phyloP scores from a whole-genome alignment of 2,329 filamentous ascomycete genomes.

The Aspergillus sojae region DNA sequence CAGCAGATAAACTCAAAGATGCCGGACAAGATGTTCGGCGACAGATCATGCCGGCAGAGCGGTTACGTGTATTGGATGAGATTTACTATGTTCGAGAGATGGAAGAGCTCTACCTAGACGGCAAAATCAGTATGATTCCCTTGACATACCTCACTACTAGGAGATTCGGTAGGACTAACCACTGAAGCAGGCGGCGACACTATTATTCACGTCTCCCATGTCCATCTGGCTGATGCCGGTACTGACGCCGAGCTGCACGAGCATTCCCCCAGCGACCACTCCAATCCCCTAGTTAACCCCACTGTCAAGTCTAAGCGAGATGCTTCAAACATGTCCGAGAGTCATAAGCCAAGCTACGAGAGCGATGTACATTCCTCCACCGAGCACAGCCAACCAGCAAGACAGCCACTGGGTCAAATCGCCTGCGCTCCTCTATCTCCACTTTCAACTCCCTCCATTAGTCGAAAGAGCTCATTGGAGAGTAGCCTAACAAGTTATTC shows the following conservation, averaged over 20 bases:
- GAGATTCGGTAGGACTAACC: constrained; percentile 1
- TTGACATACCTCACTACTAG: not conserved
- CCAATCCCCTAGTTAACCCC: constrained; percentile 8
- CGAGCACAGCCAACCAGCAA: not conserved
- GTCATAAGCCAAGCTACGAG: not conserved
- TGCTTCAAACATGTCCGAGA: constrained; percentile 4
- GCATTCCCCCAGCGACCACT: constrained; percentile 1
- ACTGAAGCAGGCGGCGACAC: constrained; percentile 28
- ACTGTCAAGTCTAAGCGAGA: constrained; percentile 10
- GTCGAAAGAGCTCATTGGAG: constrained; percentile 23
- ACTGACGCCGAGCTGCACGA: constrained; percentile 21
- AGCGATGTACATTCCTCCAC: not conserved
- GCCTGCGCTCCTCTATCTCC: constrained; percentile 20
- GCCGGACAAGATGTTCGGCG: constrained; percentile 43
- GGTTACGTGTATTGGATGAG: constrained; percentile 43
- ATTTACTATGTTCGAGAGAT: constrained; percentile 42
- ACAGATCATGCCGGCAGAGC: constrained; percentile 38
- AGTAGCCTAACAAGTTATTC: constrained; percentile 20
- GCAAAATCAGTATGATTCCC: constrained; percentile 37
- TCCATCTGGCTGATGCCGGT: constrained; percentile 27
- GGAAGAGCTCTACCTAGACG: constrained; percentile 42
- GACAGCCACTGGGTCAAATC: constrained; percentile 12
- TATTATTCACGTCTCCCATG: constrained; percentile 33
- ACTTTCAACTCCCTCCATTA: constrained; percentile 17
- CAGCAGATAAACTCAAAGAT: constrained; percentile 41